Base-by-base conservation (phyloP, 371 early-diverging fungal species). In the Syncephalis fuscata region DNA sequence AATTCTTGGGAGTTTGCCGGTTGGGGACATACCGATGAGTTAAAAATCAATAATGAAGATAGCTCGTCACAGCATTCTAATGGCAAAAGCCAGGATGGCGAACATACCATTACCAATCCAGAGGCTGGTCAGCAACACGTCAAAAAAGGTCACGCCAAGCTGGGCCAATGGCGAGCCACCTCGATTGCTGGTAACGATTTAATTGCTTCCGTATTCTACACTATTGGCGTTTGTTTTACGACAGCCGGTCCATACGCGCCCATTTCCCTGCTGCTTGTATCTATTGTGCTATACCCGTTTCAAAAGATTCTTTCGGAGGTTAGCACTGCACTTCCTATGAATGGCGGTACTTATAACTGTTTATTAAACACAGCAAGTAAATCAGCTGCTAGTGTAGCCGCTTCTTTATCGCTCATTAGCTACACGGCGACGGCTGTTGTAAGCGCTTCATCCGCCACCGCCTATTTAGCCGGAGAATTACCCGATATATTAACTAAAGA, bases 391-490 rank as follows among this genome's bases (percentile, higher is more conserved):
- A 62, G 68, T 7, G 46, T 70, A 10, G 71, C 66, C 4, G 77
- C 71, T 0, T 63, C 65, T 27, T 48, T 71, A 10, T 56, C 57
- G 7, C 57, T 76, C 1, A 46, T 76, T 24, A 68, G 67, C 49
- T 72, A 73, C 51, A 40, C 72, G 25, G 63, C 69, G 1, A 70
- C 73, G 1, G 71, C 73, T 38, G 70, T 69, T 9, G 72, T 74
- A 24, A 66, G 70, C 2, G 74, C 73, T 5, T 65, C 73, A 1
- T 62, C 76, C 0, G 72, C 74, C 1, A 54, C 69, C 8, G 66
- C 72, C 21, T 73, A 76, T 50, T 26, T 67, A 17, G 60, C 67
- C 1, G 60, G 60, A 17, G 63, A 71, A 58, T 64, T 68, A 9
- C 45, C 49, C n/a, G 32, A 32, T 32, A 32, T 32, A 32, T 48